phyloP scores from a whole-genome alignment of 345 rosid genomes.

The Populus tremula region DNA sequence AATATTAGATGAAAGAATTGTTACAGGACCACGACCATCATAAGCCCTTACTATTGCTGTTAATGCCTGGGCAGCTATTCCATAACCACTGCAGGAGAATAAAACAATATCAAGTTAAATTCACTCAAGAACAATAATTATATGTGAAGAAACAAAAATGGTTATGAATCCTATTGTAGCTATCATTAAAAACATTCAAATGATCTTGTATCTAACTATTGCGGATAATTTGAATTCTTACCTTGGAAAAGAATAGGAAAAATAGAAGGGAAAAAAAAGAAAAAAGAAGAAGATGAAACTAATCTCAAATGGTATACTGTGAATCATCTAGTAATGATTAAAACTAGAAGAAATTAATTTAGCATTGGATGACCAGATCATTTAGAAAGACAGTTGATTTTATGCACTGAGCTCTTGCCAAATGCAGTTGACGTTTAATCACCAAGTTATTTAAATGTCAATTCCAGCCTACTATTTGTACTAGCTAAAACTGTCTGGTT shows the following conservation, averaged over 20 bases:
- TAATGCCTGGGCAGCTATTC: slow-evolving; percentile 91
- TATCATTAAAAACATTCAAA: background rate
- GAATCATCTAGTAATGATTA: background rate
- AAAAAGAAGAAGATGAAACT: too few species aligned
- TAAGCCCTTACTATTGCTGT: slow-evolving; percentile 84
- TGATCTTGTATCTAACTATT: background rate
- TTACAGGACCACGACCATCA: slow-evolving; percentile 89
- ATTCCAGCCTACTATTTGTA: too few species aligned
- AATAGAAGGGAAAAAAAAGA: too few species aligned
- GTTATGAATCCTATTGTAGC: background rate
- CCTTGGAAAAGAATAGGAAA: background rate
- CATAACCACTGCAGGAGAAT: slow-evolving; percentile 65
- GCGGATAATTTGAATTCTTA: background rate
- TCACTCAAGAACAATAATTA: background rate
- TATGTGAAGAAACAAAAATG: background rate
- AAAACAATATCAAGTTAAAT: background rate
- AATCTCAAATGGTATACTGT: background rate
- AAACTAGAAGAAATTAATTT: background rate
- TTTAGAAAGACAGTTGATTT: background rate
- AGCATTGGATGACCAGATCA: background rate
- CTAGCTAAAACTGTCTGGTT: too few species aligned
- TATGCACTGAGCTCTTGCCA: too few species aligned
- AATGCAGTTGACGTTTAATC: too few species aligned
- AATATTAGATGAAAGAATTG: slow-evolving; percentile 63
- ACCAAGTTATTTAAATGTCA: too few species aligned